These are phyloP conservation scores for Coprinopsis sp. DNA, from an alignment of 768 basidiomycete species.

Conservation along the genomic window DNA sequence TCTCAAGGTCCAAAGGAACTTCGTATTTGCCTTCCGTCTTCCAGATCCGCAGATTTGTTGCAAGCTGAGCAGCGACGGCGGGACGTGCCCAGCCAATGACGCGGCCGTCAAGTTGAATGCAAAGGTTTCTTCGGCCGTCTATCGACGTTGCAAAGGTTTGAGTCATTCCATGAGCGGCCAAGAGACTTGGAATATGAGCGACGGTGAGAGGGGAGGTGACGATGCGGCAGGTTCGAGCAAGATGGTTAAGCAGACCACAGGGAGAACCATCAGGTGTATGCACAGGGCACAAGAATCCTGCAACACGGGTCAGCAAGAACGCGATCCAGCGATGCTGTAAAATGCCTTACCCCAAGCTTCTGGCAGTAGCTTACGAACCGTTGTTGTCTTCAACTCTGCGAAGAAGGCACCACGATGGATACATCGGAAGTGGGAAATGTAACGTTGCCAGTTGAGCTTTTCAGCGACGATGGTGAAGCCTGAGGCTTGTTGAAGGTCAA, in stretches of 20 bases:
- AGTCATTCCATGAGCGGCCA: slow-evolving; percentile 90
- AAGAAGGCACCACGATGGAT: slow-evolving; percentile 99
- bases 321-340: no score
- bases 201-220: slow-evolving; percentile 73
- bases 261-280: slow-evolving; percentile 98
- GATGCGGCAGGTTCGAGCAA: slow-evolving; percentile 90
- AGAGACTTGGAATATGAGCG: slow-evolving; percentile 74
- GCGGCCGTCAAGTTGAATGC: slow-evolving; percentile 92
- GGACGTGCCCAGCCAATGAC: slow-evolving; percentile 92
- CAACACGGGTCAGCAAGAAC: not conserved
- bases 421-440: slow-evolving; percentile 96
- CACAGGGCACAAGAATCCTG: slow-evolving; percentile 96
- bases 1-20: slow-evolving; percentile 90
- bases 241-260: slow-evolving; percentile 95
- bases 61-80: slow-evolving; percentile 68
- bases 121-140: slow-evolving; percentile 77
- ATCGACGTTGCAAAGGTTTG: slow-evolving; percentile 76
- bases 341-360: slow-evolving; percentile 89
- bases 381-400: slow-evolving; percentile 95
- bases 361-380: slow-evolving; percentile 92
- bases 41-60: slow-evolving; percentile 84
- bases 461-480: slow-evolving; percentile 99
- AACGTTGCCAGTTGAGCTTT: slow-evolving; percentile 97
- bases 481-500: slow-evolving; percentile 94
- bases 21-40: slow-evolving; percentile 85